phyloP scores from a whole-genome alignment of 352 stramenopile species.

The Hyaloperonospora arabidopsidis region DNA sequence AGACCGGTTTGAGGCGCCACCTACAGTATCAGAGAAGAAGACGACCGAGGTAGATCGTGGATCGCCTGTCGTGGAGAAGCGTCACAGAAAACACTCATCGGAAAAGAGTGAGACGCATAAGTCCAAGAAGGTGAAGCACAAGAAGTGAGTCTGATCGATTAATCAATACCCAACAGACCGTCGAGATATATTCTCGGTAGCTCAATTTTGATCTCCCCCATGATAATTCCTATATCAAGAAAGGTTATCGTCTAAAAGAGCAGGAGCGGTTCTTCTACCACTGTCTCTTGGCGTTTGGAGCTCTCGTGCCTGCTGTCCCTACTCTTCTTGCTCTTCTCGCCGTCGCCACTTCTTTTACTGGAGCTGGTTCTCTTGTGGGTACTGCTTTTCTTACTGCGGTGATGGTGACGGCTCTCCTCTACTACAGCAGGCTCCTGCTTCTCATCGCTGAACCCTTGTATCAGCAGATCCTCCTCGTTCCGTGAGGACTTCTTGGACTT shows the following conservation, averaged over 20 bases:
- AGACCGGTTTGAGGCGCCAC: constrained; percentile 21
- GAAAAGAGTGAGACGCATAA: constrained; percentile 37
- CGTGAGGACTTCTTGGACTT: constrained; percentile 25
- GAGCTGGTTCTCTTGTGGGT: constrained; percentile 45
- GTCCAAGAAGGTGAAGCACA: constrained; percentile 55
- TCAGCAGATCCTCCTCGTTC: constrained; percentile 28
- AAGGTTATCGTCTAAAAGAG: constrained; percentile 60
- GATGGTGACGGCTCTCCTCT: constrained; percentile 17
- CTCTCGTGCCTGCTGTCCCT: constrained; percentile 43
- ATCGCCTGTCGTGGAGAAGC: constrained; percentile 19
- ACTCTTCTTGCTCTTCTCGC: constrained; percentile 33
- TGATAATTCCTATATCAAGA: constrained; percentile 8
- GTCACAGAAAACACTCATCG: constrained; percentile 28
- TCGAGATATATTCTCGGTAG: background rate
- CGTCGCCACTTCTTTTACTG: constrained; percentile 24
- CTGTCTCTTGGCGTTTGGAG: constrained; percentile 42
- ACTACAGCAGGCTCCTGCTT: constrained; percentile 26
- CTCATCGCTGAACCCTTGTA: constrained; percentile 39
- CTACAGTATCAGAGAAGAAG: constrained; percentile 15
- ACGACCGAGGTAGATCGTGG: constrained; percentile 4
- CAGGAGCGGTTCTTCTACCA: constrained; percentile 49
- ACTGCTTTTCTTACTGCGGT: constrained; percentile 37
- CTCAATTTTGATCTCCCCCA: constrained; percentile 6
- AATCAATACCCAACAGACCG: background rate
- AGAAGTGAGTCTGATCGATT: constrained; percentile 23